phyloP scores from a whole-genome alignment of 2,329 filamentous ascomycete genomes.

The Nemania abortiva region DNA sequence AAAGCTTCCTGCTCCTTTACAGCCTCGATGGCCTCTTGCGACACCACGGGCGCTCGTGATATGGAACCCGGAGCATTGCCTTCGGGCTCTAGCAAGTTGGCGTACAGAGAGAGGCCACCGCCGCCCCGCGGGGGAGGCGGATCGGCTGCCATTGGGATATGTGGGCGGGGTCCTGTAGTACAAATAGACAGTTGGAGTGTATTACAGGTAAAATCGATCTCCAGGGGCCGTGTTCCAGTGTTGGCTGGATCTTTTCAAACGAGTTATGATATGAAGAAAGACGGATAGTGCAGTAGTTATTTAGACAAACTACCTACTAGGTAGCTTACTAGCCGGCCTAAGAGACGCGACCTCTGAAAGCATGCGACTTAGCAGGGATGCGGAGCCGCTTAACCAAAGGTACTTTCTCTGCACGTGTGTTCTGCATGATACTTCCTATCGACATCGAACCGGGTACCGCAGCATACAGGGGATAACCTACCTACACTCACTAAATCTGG shows the following conservation, averaged over 20 bases:
- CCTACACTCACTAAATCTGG: constrained; percentile 8
- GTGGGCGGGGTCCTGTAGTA: background rate
- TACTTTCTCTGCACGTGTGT: constrained; percentile 4
- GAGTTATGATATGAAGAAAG: background rate
- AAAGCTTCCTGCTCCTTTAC: constrained; percentile 61
- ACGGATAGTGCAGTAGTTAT: background rate
- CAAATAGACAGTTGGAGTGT: background rate
- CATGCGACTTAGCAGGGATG: constrained; percentile 12
- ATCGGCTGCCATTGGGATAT: constrained; percentile 46
- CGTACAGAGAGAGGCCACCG: constrained; percentile 79
- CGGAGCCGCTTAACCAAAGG: background rate
- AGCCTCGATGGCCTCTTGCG: constrained; percentile 66
- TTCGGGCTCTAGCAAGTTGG: constrained; percentile 79
- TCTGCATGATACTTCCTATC: constrained; percentile 1
- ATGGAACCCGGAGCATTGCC: constrained; percentile 70
- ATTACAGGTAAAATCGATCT: background rate
- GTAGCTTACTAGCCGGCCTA: too few species aligned
- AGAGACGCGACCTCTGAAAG: background rate
- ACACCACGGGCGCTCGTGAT: constrained; percentile 79
- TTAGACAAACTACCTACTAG: background rate
- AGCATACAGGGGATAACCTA: constrained; percentile 1
- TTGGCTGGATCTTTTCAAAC: background rate
- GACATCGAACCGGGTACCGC: background rate
- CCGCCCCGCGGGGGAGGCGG: constrained; percentile 56
- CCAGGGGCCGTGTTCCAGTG: background rate